Conservation (phyloP, 2,329 filamentous ascomycete species). For the Penicillium sp. region DNA sequence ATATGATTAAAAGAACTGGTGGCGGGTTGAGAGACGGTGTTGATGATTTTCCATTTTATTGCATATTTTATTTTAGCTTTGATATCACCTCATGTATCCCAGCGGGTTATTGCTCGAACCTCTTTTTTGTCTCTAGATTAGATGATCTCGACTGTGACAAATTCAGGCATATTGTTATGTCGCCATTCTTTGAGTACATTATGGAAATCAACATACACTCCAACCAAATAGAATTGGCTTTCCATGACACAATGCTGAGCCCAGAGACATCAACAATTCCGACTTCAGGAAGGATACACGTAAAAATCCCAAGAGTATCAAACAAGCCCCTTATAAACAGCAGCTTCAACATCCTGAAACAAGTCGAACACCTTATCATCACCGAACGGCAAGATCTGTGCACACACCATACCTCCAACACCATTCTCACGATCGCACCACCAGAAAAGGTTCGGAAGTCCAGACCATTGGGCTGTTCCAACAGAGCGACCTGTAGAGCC, state of each 20-base stretch:
- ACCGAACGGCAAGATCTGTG: conserved; percentile 55
- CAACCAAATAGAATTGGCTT: not conserved
- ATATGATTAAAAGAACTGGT: not conserved
- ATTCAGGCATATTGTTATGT: not conserved
- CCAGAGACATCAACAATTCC: no score
- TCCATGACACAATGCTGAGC: no score
- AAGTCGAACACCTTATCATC: conserved; percentile 39
- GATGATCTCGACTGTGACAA: no score
- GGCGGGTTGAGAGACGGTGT: not conserved
- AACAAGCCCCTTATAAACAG: not conserved
- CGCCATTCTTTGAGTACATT: not conserved
- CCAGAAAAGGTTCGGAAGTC: conserved; percentile 63
- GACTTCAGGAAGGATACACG: no score
- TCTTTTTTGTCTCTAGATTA: no score
- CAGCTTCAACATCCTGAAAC: not conserved
- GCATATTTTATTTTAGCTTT: not conserved
- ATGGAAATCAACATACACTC: not conserved
- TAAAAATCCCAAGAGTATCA: not conserved
- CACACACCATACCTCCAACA: conserved; percentile 54
- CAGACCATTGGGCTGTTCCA: conserved; percentile 59
- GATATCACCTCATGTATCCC: not conserved
- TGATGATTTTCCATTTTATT: not conserved
- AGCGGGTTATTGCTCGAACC: no score
- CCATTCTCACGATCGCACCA: conserved; percentile 64
- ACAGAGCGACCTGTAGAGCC: conserved; percentile 54